Evolutionary conservation across 352 stramenopile genomes (phyloP).

Genomic region (Blastocystis sp.): DNA sequence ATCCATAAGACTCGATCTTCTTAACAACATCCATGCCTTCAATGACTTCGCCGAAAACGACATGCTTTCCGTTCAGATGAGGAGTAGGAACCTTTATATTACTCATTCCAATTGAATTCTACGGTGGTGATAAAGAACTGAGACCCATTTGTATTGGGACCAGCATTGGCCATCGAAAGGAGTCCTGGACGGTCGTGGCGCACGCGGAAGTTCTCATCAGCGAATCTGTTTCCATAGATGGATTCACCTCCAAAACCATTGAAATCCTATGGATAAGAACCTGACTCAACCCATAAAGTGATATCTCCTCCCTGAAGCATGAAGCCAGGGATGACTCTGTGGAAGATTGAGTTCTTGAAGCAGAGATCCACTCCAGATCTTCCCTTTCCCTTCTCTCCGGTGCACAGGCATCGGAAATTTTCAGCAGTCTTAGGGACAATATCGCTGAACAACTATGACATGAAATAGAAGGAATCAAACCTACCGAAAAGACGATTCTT

Average conservation of each 20-base stretch:
- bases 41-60: constrained; percentile 94
- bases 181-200: constrained; percentile 83
- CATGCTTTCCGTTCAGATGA: constrained; percentile 93
- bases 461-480: neutral
- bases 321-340: constrained; percentile 84
- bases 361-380: constrained; percentile 72
- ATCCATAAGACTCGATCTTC: constrained; percentile 86
- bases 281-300: constrained; percentile 72
- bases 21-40: constrained; percentile 91
- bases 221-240: constrained; percentile 70
- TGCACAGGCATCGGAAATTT: constrained; percentile 94
- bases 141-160: constrained; percentile 87
- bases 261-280: constrained; percentile 41
- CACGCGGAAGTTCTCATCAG: constrained; percentile 90
- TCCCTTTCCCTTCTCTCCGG: constrained; percentile 84
- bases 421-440: constrained; percentile 92
- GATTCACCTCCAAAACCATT: constrained; percentile 66
- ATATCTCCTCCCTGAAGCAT: constrained; percentile 95
- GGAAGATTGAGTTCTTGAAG: constrained; percentile 81
- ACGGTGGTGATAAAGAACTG: constrained; percentile 91
- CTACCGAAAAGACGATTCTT: constrained; percentile 69
- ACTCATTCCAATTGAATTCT: neutral
- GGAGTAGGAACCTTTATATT: constrained; percentile 84
- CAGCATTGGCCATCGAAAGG: constrained; percentile 90
- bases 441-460: constrained; percentile 68